phyloP scores from a whole-genome alignment of 164 flowering plant species.

The Aristolochia californica region DNA sequence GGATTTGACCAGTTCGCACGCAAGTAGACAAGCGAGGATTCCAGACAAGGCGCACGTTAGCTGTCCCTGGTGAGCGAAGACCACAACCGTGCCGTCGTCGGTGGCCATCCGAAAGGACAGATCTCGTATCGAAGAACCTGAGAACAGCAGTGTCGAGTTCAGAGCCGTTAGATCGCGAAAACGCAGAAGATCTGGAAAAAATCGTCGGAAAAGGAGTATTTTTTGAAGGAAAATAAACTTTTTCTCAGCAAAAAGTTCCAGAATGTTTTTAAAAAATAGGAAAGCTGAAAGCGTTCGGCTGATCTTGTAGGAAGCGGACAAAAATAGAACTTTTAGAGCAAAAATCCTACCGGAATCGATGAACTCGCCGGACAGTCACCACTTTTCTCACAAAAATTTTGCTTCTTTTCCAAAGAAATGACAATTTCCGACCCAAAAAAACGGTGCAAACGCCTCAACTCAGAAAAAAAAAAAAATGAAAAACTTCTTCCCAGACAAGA shows the following conservation, averaged over 20 bases:
- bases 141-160: background rate
- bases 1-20: slow-evolving; percentile 19
- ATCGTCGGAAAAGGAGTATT: background rate
- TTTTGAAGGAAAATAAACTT: background rate
- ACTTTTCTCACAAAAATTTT: background rate
- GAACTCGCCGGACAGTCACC: too few species aligned
- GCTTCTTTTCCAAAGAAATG: background rate
- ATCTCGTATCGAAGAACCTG: slow-evolving; percentile 5
- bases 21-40: slow-evolving; percentile 12
- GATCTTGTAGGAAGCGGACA: background rate
- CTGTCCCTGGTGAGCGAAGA: slow-evolving; percentile 5
- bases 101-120: slow-evolving; percentile 22
- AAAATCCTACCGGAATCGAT: background rate
- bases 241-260: background rate
- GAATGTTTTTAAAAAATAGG: background rate
- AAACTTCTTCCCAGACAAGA: background rate
- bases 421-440: background rate
- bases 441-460: background rate
- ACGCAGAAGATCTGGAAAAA: slow-evolving; percentile 6
- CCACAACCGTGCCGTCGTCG: slow-evolving; percentile 11
- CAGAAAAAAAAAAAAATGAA: background rate
- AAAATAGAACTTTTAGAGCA: background rate
- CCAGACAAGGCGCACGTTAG: slow-evolving; percentile 23
- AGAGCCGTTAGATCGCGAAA: slow-evolving; percentile 18
- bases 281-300: background rate